These are phyloP conservation scores for Brassica hybrid DNA, from an alignment of 441 rosid species.

Conservation along the genomic window DNA sequence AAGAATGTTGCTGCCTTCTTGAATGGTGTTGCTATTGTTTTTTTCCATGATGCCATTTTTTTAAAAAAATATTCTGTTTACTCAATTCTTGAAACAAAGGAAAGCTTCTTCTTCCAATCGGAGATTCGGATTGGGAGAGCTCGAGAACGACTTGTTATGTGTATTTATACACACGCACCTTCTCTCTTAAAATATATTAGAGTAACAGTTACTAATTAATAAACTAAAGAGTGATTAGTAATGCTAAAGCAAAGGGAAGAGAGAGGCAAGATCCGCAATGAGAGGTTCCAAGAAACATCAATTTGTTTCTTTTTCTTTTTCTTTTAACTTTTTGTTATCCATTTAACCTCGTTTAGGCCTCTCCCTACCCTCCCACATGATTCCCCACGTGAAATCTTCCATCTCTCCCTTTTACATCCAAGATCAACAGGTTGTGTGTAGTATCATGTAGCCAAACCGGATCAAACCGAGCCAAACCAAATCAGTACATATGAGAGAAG, in stretches of 20 bases:
- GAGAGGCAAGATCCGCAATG: conserved; percentile 46
- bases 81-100: conserved; percentile 32
- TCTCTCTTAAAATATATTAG: neutral
- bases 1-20: conserved; percentile 82
- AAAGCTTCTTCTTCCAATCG: conserved; percentile 26
- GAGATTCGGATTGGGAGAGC: conserved; percentile 32
- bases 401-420: neutral
- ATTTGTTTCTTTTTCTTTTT: neutral
- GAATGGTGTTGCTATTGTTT: conserved; percentile 79
- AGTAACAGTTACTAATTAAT: neutral
- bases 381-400: conserved; percentile 41
- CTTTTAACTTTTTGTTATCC: conserved; percentile 40
- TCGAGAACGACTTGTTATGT: conserved; percentile 40
- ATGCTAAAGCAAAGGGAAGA: conserved; percentile 26
- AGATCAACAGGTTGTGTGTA: conserved; percentile 29
- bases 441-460: conserved; percentile 11
- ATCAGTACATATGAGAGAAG: neutral
- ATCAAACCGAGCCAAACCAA: conserved; percentile 19
- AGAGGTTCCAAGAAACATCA: conserved; percentile 41
- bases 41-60: conserved; percentile 85
- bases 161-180: conserved; percentile 37
- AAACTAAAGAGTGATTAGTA: conserved; percentile 33
- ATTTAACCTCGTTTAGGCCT: conserved; percentile 43
- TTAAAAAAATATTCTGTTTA: neutral
- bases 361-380: conserved; percentile 44